Evolutionary conservation across 768 basidiomycete species (phyloP), one percentile per base, ranked within the genome.

Genomic region (Amanita jacksonii): DNA sequence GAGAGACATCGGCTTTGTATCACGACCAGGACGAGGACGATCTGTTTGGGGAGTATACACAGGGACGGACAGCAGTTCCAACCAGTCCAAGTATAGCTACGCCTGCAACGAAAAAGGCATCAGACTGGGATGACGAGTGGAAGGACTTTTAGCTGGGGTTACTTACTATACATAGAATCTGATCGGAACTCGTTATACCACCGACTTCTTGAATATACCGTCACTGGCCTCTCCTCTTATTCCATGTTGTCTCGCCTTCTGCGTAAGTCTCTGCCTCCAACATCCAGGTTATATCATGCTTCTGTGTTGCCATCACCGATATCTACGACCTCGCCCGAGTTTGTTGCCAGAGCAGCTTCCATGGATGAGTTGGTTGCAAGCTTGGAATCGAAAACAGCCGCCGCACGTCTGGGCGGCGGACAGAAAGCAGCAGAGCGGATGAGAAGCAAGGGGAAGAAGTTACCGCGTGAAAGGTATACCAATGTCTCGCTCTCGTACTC

Each of bases 391-490:
- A 84, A 77, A 59, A 63, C 77, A 38, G 72, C 75, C 0, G 60
- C 62, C 8, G 79, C 74, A 41, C 73, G 82, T 53, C 65, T 67
- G 23, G 90, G 90, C 16, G 90, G 90, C 25, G 83, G 88, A 18
- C 52, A 66, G 9, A 88, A 81, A 58, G 83, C 87, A 19, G 74
- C 76, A 24, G 79, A 81, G 49, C 70, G 83, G 27, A 85, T 88
- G 80, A 67, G 70, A 52, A 74, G 66, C 54, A 81, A 79, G 57
- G 85, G 90, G 1, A 93, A 93, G 70, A 77, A 74, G 54, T 62
- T 91, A 9, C 89, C 90, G 20, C 68, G 90, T 54, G 87, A 90
- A 68, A 72, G 90, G 89, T 88, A 32, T 49, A 70, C n/a, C n/a
- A n/a, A n/a, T 54, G 18, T 42, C 23, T 45, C 38, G 32, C 34